Percentiles rank a stretch among this genome's conserved stretches.
Conservation (phyloP, 2,329 filamentous ascomycete species). For the Cryphonectria carpinicola region DNA sequence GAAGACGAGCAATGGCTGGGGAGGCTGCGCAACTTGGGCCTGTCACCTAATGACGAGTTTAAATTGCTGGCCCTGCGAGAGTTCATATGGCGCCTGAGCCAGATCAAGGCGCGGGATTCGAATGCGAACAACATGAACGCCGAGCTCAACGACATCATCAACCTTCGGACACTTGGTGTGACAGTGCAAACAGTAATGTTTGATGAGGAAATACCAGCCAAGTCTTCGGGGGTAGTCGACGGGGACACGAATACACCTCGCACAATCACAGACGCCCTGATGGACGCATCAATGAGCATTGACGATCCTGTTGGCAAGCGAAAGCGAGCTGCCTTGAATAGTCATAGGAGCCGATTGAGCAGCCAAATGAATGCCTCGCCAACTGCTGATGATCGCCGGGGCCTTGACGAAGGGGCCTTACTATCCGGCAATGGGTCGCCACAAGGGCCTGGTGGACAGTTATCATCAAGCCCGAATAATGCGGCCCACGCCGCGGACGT, state of each 20-base stretch:
- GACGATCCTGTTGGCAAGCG: slow-evolving; percentile 66
- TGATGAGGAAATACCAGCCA: slow-evolving; percentile 69
- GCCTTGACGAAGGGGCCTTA: slow-evolving; percentile 35
- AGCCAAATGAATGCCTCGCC: slow-evolving; percentile 43
- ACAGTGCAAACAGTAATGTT: slow-evolving; percentile 91
- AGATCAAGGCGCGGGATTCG: slow-evolving; percentile 65
- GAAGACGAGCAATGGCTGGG: slow-evolving; percentile 95
- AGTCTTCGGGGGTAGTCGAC: slow-evolving; percentile 39
- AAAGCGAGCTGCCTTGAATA: slow-evolving; percentile 56
- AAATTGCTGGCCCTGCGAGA: slow-evolving; percentile 86
- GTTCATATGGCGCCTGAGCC: slow-evolving; percentile 86
- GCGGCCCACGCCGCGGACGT: neutral
- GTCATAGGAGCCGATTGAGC: slow-evolving; percentile 50
- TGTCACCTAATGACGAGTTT: slow-evolving; percentile 81
- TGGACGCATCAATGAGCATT: slow-evolving; percentile 90
- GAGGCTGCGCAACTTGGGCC: slow-evolving; percentile 80
- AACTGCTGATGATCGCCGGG: slow-evolving; percentile 42
- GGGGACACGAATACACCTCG: slow-evolving; percentile 56
- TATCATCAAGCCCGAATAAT: slow-evolving; percentile 13
- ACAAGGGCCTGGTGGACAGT: slow-evolving; percentile 28
- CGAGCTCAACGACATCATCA: slow-evolving; percentile 71
- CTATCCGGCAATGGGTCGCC: slow-evolving; percentile 28
- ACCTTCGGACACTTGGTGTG: slow-evolving; percentile 74
- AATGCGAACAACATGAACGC: slow-evolving; percentile 39
- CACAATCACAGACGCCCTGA: slow-evolving; percentile 86